Evolutionary conservation across 2,329 filamentous ascomycete genomes (phyloP).

Genomic region (Trichophyton rubrum): DNA sequence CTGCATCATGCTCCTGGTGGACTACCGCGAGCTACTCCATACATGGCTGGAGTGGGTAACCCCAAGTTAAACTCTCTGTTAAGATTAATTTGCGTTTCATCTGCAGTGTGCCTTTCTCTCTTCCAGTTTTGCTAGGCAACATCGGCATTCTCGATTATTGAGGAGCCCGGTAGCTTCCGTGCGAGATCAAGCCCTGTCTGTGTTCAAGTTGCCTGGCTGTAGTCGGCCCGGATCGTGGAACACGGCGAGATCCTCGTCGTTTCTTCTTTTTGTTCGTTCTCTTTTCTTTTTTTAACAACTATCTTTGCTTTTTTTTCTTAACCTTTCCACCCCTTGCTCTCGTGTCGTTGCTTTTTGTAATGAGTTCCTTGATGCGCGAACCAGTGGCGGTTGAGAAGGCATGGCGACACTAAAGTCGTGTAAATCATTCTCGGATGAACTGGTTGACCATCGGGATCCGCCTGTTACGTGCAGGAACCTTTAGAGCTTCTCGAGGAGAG

Average conservation of each 20-base stretch:
- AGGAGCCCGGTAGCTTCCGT: neutral
- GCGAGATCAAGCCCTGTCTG: neutral
- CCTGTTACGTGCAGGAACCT: neutral
- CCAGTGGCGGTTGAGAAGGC: neutral
- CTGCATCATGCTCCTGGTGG: neutral
- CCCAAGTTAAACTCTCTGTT: neutral
- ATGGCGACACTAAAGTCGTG: neutral
- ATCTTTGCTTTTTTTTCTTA: neutral
- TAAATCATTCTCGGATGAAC: constrained; percentile 1
- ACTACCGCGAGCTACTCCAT: neutral
- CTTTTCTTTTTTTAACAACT: neutral
- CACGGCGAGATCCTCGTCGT: constrained; percentile 1
- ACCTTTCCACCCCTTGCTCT: neutral
- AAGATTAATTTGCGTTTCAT: constrained; percentile 2
- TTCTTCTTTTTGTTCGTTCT: neutral
- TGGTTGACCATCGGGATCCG: neutral
- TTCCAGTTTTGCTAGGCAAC: neutral
- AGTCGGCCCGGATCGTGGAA: constrained; percentile 1
- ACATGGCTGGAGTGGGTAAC: too few relatives aligned
- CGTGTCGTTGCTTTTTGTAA: neutral
- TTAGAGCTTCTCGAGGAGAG: neutral
- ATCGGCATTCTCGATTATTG: neutral
- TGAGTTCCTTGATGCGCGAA: neutral
- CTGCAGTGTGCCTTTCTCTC: neutral
- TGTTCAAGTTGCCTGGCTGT: neutral